phyloP scores from a whole-genome alignment of 768 basidiomycete species.

The Omphalotus guepiniiformis region DNA sequence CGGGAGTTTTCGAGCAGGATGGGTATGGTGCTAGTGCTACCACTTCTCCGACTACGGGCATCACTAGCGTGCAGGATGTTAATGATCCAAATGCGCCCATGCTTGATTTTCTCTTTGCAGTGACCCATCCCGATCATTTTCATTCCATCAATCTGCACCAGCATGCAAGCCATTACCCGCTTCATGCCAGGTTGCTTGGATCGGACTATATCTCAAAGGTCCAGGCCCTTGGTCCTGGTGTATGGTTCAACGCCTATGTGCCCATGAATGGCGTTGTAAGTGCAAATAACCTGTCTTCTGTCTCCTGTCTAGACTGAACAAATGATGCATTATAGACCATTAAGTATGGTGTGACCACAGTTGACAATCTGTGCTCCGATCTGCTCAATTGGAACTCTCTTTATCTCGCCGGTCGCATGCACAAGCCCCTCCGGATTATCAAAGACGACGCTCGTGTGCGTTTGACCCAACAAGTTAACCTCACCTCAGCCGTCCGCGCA shows the following conservation, averaged over 20 bases:
- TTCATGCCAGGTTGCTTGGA: conserved; percentile 83
- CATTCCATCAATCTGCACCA: conserved; percentile 95
- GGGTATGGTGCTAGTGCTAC: conserved; percentile 44
- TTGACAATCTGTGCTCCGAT: conserved; percentile 86
- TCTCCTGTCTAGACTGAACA: not conserved
- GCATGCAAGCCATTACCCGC: conserved; percentile 85
- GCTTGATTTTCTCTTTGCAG: conserved; percentile 97
- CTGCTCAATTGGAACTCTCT: conserved; percentile 90
- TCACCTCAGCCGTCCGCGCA: conserved; percentile 85
- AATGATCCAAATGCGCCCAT: conserved; percentile 52
- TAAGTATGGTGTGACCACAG: conserved; percentile 95
- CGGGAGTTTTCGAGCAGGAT: conserved; percentile 91
- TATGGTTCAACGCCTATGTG: conserved; percentile 96
- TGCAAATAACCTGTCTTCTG: conserved; percentile 17
- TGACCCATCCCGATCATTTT: conserved; percentile 89
- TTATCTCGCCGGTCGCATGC: conserved; percentile 94
- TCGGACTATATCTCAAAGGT: conserved; percentile 76
- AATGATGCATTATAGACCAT: conserved; percentile 53
- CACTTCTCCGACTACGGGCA: conserved; percentile 1
- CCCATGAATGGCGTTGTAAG: conserved; percentile 81
- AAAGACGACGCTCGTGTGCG: conserved; percentile 90
- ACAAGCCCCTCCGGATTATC: conserved; percentile 94
- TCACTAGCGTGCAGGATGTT: conserved; percentile 22
- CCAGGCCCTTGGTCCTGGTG: conserved; percentile 74
- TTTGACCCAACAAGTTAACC: conserved; percentile 90